A percentile compares a stretch with the other conserved stretches of the same genome.
Evolutionary conservation across 2,329 filamentous ascomycete genomes (phyloP).

Genomic region (Harringtonia lauricola): DNA sequence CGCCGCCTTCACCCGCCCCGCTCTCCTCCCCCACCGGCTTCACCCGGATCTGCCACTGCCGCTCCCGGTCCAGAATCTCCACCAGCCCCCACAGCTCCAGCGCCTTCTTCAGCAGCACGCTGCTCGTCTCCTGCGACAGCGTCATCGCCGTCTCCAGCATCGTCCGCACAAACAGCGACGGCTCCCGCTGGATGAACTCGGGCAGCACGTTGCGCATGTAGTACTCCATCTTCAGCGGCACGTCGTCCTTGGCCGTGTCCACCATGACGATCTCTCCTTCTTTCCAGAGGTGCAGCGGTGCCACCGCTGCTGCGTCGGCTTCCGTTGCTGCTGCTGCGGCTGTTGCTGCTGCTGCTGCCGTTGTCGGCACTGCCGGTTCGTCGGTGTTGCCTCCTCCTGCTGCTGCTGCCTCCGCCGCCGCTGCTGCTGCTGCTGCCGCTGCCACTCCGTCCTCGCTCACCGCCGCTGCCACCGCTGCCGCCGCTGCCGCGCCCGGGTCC

Average conservation of each 20-base stretch:
- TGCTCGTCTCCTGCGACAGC: slow-evolving; percentile 35
- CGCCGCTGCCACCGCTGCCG: slow-evolving; percentile 1
- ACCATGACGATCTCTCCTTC: slow-evolving; percentile 37
- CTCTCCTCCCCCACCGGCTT: slow-evolving; percentile 21
- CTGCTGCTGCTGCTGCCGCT: not conserved
- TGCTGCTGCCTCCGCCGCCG: not conserved
- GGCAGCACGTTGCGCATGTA: slow-evolving; percentile 49
- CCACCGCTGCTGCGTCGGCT: slow-evolving; percentile 16
- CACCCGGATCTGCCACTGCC: slow-evolving; percentile 47
- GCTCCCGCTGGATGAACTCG: slow-evolving; percentile 47
- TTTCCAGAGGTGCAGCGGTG: slow-evolving; percentile 11
- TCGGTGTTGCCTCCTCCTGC: not conserved
- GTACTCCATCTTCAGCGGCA: slow-evolving; percentile 45
- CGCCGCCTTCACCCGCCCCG: not conserved
- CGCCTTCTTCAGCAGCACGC: slow-evolving; percentile 44
- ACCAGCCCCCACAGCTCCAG: slow-evolving; percentile 55
- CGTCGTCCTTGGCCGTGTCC: slow-evolving; percentile 49
- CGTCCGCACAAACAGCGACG: slow-evolving; percentile 47
- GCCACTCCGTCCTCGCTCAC: not conserved
- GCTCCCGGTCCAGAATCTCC: slow-evolving; percentile 53
- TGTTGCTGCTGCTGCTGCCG: not conserved
- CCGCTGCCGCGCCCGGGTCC: slow-evolving; percentile 8
- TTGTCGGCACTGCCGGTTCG: not conserved
- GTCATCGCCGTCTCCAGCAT: slow-evolving; percentile 40
- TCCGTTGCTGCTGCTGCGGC: not conserved